phyloP scores from a whole-genome alignment of 1,284 basidiomycete species.

The Tylopilus sp. region DNA sequence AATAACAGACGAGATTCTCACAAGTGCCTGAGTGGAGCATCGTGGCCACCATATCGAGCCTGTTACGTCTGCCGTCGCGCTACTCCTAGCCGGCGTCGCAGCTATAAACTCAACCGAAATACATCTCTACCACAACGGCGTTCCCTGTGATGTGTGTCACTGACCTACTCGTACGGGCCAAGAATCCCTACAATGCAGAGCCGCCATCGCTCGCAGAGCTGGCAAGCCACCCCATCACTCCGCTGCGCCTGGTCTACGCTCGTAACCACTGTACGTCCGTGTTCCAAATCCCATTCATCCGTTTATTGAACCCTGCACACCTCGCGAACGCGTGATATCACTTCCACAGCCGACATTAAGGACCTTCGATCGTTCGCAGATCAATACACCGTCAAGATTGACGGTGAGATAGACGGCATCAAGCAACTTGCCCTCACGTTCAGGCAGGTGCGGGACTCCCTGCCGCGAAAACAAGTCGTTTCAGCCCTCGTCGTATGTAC shows the following conservation, averaged over 20 bases:
- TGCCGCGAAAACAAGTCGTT: constrained; percentile 45
- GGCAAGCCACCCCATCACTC: constrained; percentile 24
- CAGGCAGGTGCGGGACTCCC: constrained; percentile 40
- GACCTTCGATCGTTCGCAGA: constrained; percentile 20
- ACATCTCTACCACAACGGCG: too few species aligned
- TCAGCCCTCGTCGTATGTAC: constrained; percentile 55
- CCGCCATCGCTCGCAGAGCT: constrained; percentile 26
- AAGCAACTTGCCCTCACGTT: constrained; percentile 17
- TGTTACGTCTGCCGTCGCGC: too few species aligned
- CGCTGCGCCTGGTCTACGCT: constrained; percentile 22
- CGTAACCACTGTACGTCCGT: constrained; percentile 31
- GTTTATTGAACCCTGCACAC: background rate
- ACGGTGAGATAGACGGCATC: constrained; percentile 21
- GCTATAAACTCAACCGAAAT: constrained; percentile 1
- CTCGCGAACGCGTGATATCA: too few species aligned
- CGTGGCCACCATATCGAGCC: too few species aligned
- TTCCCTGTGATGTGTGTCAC: constrained; percentile 19
- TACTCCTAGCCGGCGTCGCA: too few species aligned
- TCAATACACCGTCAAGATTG: constrained; percentile 23
- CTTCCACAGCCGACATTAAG: constrained; percentile 23
- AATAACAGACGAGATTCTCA: constrained; percentile 1
- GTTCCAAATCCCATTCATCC: background rate
- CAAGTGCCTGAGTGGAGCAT: too few species aligned
- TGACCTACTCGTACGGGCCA: constrained; percentile 15
- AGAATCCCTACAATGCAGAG: constrained; percentile 29